Base-by-base conservation (phyloP, 192 early-diverging fungal species). In the Funneliformis geosporum region DNA sequence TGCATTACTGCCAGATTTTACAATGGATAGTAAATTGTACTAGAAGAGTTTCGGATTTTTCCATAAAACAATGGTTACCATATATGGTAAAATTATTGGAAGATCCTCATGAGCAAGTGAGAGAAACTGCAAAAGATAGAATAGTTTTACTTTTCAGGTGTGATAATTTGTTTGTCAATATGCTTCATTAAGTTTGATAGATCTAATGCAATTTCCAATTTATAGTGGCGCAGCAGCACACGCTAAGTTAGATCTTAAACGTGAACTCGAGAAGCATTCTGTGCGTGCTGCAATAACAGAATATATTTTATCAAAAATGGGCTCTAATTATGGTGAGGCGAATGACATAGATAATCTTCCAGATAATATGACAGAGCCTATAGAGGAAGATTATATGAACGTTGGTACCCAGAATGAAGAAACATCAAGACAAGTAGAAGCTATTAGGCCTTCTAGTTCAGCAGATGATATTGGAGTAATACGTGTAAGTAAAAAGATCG, bases 91-190 rank as follows among this genome's bases (percentile, higher is more conserved):
- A 76, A 43, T 64, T 62, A 9, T 42, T 76, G 16, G 75, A 76
- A 76, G 75, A 76, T 33, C 59, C 59, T 42, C 55, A 76, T 43
- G 75, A 76, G 42, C 59, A 64, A 64, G 75, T 76, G 23, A 76
- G 75, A 64, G 75, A 76, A 50, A 38, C 55, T 33, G 47, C 60
- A 23, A 76, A 76, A 65, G 75, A 76, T 7, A 76, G 33, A 38
- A 43, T 76, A 43, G 42, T 76, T 39, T 60, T 42, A 65, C 75
- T 76, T 40, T 76, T 76, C 60, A 65, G 60, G 75, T 76, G 27
- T 14, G 40, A 25, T 28, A 16, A 33, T 38, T 39, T n/a, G 21
- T 59, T 12, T 18, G 18, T n/a, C 25, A 6, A 33, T 12, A 11
- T 10, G 14, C 43, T 70, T 66, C 1, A 2, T 42, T 7, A 70